These are phyloP conservation scores for Colletotrichum sojae DNA, from an alignment of 2,329 filamentous ascomycete species.

Conservation along the genomic window DNA sequence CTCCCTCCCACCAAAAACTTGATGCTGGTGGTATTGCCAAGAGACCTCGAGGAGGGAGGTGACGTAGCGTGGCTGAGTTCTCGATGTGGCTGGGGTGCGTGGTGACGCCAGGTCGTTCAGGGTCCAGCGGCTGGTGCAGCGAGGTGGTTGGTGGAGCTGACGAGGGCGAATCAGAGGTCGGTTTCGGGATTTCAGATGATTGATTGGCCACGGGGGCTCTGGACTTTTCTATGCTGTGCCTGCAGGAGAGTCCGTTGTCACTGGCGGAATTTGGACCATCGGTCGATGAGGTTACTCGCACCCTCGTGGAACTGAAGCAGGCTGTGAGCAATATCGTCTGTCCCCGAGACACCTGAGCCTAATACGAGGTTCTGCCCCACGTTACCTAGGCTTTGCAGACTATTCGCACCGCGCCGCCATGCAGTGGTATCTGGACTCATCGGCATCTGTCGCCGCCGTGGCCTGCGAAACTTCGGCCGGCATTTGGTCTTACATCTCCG, in stretches of 20 bases:
- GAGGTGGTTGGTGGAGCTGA: neutral
- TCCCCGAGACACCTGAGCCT: neutral
- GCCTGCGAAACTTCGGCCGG: no score
- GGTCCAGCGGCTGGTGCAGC: neutral
- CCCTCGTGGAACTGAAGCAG: neutral
- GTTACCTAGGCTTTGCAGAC: neutral
- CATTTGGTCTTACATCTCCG: no score
- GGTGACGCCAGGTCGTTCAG: neutral
- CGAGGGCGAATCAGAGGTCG: neutral
- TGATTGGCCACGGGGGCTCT: constrained; percentile 8
- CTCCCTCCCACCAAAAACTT: constrained; percentile 6
- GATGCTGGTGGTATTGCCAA: constrained; percentile 25
- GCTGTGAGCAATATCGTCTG: neutral
- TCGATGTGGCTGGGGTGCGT: constrained; percentile 9
- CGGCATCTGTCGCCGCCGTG: no score
- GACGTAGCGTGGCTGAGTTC: constrained; percentile 30
- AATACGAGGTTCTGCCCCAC: neutral
- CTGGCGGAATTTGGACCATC: neutral
- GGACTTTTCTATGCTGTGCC: constrained; percentile 19
- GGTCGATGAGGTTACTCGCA: constrained; percentile 17
- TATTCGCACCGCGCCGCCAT: no score
- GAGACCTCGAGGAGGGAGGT: constrained; percentile 11
- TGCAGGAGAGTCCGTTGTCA: constrained; percentile 22
- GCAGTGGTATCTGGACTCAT: no score
- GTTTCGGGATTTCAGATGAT: neutral